A percentile compares a stretch with the other conserved stretches of the same genome.
Conservation (phyloP, 495 filamentous ascomycete genomes). For the Neurospora africana region DNA sequence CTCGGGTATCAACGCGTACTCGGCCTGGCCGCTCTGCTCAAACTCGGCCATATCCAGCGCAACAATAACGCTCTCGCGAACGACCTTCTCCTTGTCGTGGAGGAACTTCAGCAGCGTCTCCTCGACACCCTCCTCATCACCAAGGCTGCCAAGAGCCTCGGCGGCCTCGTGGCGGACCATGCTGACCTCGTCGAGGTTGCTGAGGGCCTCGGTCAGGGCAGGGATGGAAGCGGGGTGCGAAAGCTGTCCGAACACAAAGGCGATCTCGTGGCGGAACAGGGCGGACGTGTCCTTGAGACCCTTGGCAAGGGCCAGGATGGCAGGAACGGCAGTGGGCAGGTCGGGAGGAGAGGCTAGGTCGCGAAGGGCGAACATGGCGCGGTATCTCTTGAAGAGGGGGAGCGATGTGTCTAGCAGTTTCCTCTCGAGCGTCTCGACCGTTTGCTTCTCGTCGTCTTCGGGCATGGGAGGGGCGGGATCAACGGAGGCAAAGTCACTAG, state of each 20-base stretch:
- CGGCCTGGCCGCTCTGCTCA: constrained; percentile 76
- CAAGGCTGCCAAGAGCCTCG: constrained; percentile 91
- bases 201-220: constrained; percentile 65
- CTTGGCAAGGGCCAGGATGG: constrained; percentile 73
- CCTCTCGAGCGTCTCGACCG: constrained; percentile 66
- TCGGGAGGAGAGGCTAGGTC: constrained; percentile 89
- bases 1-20: constrained; percentile 84
- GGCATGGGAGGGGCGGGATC: constrained; percentile 89
- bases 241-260: constrained; percentile 95
- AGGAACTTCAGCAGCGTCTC: constrained; percentile 72
- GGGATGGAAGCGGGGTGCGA: constrained; percentile 94
- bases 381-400: constrained; percentile 84
- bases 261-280: constrained; percentile 96
- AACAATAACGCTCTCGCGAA: constrained; percentile 88
- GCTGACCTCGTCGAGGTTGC: constrained; percentile 67
- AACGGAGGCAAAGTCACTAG: constrained; percentile 85
- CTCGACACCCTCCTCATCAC: constrained; percentile 88
- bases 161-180: constrained; percentile 99
- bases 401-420: constrained; percentile 65
- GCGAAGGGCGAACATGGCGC: constrained; percentile 94
- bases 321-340: constrained; percentile 73
- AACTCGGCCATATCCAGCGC: constrained; percentile 97
- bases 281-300: constrained; percentile 80
- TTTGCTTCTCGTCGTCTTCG: constrained; percentile 42
- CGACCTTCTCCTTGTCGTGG: constrained; percentile 82